Evolutionary conservation across 2,329 filamentous ascomycete genomes (phyloP), one percentile per base, ranked within the genome.

Genomic region (Dactylonectria macrodidyma): DNA sequence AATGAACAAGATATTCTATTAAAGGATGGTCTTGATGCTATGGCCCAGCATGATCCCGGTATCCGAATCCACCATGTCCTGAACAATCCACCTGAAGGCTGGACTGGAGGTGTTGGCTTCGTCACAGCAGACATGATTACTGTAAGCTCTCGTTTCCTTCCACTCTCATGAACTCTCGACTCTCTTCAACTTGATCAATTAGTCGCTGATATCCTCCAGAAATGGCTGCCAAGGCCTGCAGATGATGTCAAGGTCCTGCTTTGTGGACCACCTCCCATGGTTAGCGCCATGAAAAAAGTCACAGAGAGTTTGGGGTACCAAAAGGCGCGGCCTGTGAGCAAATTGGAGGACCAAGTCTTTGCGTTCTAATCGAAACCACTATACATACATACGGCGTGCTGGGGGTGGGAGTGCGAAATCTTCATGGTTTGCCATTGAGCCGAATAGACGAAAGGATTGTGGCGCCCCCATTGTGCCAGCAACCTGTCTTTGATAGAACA

Each of bases 51-150:
- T 81, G 95, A 99, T 80, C 85, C 89, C 68, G 90, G 90, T 68
- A 95, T 99, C 87, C 89, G 93, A 67, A 89, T 98, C 41, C 92
- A 98, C 88, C 98, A 98, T 80, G 95, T 98, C 55, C 88, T 99
- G 56, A 97, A 99, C 87, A 97, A 96, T 85, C 95, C 96, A 24
- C 95, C 95, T 8, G 92, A 93, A 85, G 91, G 89, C 77, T 99
- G 96, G 96, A 91, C 89, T 48, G 96, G 96, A 67, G 95, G 94
- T 73, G 93, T 97, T 69, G 96, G 96, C 74, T 99, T 97, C 80
- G 95, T 98, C 69, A 98, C 95, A 30, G 88, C 91, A 47, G 95
- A 98, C 72, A 98, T 98, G 93, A 95, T 99, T 80, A 94, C 93
- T 83, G 93, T 93, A 82, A 73, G 87, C 80, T 47, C 19, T 48